Evolutionary conservation across 2,329 filamentous ascomycete genomes (phyloP).

Genomic region (Verticillium alfalfae): DNA sequence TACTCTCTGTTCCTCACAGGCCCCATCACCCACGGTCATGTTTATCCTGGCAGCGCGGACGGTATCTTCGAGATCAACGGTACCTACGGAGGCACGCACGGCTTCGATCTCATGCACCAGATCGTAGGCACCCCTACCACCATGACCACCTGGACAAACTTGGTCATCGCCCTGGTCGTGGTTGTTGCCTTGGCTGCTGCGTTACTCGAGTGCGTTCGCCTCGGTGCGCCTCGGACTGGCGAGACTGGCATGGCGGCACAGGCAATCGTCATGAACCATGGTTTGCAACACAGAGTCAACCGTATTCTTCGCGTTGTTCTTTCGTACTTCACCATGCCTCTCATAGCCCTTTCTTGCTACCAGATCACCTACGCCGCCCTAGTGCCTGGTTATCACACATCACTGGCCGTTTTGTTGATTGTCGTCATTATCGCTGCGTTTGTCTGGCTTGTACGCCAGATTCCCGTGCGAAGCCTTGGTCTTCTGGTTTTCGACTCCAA

Average conservation of each 20-base stretch:
- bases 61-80: conserved; percentile 63
- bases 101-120: conserved; percentile 62
- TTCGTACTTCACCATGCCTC: conserved; percentile 70
- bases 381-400: conserved; percentile 16
- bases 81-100: conserved; percentile 48
- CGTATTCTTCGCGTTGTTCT: conserved; percentile 63
- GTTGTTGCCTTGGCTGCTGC: conserved; percentile 47
- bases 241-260: conserved; percentile 8
- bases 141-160: conserved; percentile 64
- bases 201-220: conserved; percentile 39
- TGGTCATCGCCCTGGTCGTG: conserved; percentile 58
- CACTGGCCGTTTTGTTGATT: conserved; percentile 24
- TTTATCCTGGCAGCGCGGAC: conserved; percentile 30
- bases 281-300: conserved; percentile 18
- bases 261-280: conserved; percentile 4
- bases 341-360: conserved; percentile 67
- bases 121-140: conserved; percentile 59
- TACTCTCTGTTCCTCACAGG: conserved; percentile 57
- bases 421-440: conserved; percentile 15
- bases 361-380: conserved; percentile 42
- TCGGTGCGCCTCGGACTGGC: background rate
- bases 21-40: conserved; percentile 12
- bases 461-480: conserved; percentile 19
- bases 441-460: conserved; percentile 20
- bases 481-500: conserved; percentile 41